Percentiles rank a stretch among this genome's conserved stretches.
phyloP scores from a whole-genome alignment of 2,329 filamentous ascomycete genomes.

The Sclerotinia nivalis region DNA sequence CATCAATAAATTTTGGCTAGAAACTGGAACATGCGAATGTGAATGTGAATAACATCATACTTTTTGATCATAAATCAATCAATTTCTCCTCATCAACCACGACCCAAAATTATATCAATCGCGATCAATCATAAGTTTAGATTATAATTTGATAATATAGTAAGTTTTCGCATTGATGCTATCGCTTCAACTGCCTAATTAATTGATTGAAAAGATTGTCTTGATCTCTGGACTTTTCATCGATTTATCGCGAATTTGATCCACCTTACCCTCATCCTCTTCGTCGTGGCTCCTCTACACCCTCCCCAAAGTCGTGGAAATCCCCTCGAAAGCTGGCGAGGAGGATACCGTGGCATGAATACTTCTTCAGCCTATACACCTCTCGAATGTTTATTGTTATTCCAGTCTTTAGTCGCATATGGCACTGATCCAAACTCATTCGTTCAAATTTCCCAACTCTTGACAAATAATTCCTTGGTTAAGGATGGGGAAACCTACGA shows the following conservation, averaged over 20 bases:
- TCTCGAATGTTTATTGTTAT: constrained; percentile 83
- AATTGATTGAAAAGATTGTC: constrained; percentile 11
- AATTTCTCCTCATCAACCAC: constrained; percentile 1
- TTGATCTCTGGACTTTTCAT: neutral
- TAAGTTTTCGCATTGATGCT: constrained; percentile 3
- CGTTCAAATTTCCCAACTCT: constrained; percentile 67
- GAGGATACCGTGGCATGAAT: constrained; percentile 58
- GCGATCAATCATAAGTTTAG: neutral
- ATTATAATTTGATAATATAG: neutral
- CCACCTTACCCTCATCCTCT: constrained; percentile 9
- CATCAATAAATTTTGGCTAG: neutral
- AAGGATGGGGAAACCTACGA: constrained; percentile 71
- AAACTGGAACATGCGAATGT: neutral
- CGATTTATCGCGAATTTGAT: constrained; percentile 18
- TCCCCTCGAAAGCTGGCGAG: constrained; percentile 58
- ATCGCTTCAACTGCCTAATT: constrained; percentile 13
- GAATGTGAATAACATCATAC: constrained; percentile 18
- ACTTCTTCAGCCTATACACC: constrained; percentile 68
- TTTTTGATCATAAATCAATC: constrained; percentile 15
- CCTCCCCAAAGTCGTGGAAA: constrained; percentile 53
- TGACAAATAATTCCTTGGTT: constrained; percentile 73
- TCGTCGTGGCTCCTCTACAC: constrained; percentile 56
- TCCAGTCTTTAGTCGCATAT: constrained; percentile 72
- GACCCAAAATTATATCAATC: neutral
- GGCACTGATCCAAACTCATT: constrained; percentile 68